Conservation (phyloP, 495 filamentous ascomycete genomes). For the Hypoxylon intermedium region DNA sequence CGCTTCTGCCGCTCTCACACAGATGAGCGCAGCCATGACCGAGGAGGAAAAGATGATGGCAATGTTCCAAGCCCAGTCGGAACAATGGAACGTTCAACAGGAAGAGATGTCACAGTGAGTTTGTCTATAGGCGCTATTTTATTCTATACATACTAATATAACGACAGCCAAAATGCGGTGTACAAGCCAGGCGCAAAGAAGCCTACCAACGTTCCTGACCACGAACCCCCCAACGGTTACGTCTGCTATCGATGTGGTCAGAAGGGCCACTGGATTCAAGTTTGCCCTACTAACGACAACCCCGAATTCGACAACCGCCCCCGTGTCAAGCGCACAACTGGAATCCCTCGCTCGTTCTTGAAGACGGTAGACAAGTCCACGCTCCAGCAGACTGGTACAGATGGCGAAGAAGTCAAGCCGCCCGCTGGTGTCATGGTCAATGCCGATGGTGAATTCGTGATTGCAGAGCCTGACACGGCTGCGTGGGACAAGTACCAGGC, state of each 20-base stretch:
- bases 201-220: slow-evolving; percentile 80
- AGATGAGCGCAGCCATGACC: slow-evolving; percentile 75
- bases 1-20: slow-evolving; percentile 61
- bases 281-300: slow-evolving; percentile 96
- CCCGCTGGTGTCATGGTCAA: slow-evolving; percentile 93
- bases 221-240: slow-evolving; percentile 90
- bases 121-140: background rate
- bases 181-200: slow-evolving; percentile 63
- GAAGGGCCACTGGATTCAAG: slow-evolving; percentile 98
- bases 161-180: slow-evolving; percentile 58
- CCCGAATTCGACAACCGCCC: slow-evolving; percentile 91
- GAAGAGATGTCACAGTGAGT: slow-evolving; percentile 92
- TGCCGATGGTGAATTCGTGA: slow-evolving; percentile 94
- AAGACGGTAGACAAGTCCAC: slow-evolving; percentile 90
- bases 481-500: slow-evolving; percentile 97
- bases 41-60: slow-evolving; percentile 92
- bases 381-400: slow-evolving; percentile 72
- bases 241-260: slow-evolving; percentile 97
- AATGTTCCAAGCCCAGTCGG: slow-evolving; percentile 82
- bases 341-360: slow-evolving; percentile 91
- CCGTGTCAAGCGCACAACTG: slow-evolving; percentile 91
- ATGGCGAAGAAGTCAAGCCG: slow-evolving; percentile 76
- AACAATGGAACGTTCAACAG: slow-evolving; percentile 87
- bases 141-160: slow-evolving; percentile 48
- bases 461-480: slow-evolving; percentile 91